A percentile compares a stretch with the other conserved stretches of the same genome.
phyloP scores from a whole-genome alignment of 306 rosid genomes.

The Begonia fuchsioides region DNA sequence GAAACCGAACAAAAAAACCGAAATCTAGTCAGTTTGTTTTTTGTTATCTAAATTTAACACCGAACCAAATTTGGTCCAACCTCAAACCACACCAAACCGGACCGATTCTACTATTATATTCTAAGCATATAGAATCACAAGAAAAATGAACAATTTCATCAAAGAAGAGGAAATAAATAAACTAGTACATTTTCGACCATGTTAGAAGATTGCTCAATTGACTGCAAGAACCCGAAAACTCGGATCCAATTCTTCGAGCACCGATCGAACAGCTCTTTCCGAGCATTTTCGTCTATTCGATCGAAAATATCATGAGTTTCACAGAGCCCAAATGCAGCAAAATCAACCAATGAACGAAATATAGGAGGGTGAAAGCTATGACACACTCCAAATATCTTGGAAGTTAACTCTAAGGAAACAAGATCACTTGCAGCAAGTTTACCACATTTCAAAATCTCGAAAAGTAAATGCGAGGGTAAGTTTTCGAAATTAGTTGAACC shows the following conservation, averaged over 20 bases:
- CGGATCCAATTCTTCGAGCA: slow-evolving; percentile 81
- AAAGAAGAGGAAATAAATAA: slow-evolving; percentile 13
- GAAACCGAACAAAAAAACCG: too few relatives aligned
- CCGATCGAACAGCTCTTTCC: slow-evolving; percentile 49
- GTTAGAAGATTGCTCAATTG: slow-evolving; percentile 64
- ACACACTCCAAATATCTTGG: slow-evolving; percentile 38
- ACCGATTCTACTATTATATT: too few relatives aligned
- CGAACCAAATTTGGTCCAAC: too few relatives aligned
- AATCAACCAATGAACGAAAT: slow-evolving; percentile 66
- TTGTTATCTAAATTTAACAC: too few relatives aligned
- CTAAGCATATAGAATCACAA: too few relatives aligned
- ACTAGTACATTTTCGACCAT: slow-evolving; percentile 75
- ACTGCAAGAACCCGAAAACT: slow-evolving; percentile 72
- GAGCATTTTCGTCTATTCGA: slow-evolving; percentile 34
- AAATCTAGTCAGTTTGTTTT: too few relatives aligned
- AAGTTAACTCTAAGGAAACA: slow-evolving; percentile 65
- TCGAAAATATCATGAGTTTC: slow-evolving; percentile 32
- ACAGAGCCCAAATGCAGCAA: slow-evolving; percentile 60
- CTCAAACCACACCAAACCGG: too few relatives aligned
- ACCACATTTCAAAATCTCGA: slow-evolving; percentile 57
- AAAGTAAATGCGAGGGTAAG: slow-evolving; percentile 63
- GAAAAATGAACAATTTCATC: too few relatives aligned
- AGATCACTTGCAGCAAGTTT: slow-evolving; percentile 64
- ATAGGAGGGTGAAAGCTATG: slow-evolving; percentile 30
- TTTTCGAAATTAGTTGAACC: slow-evolving; percentile 23